Evolutionary conservation across 2,329 filamentous ascomycete species (phyloP).

Genomic region (Colletotrichum simmondsii): DNA sequence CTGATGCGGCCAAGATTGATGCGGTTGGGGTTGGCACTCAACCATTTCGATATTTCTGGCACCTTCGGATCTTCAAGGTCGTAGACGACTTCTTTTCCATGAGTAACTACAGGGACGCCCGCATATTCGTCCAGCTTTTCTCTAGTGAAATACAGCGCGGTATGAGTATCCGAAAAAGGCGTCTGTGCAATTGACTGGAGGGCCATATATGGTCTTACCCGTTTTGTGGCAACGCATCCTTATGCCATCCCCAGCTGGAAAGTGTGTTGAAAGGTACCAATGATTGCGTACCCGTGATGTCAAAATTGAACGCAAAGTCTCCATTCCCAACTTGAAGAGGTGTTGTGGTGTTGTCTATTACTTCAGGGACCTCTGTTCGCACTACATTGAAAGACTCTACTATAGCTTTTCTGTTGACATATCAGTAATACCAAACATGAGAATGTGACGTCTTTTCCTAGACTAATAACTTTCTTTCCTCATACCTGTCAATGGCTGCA

Average conservation of each 20-base stretch:
- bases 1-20: conserved; percentile 55
- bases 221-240: conserved; percentile 54
- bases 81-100: too few species aligned
- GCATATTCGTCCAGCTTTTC: too few species aligned
- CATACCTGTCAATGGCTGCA: neutral
- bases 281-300: conserved; percentile 55
- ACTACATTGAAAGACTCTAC: neutral
- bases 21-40: conserved; percentile 58
- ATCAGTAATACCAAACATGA: neutral
- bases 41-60: conserved; percentile 52
- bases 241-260: conserved; percentile 62
- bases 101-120: too few species aligned
- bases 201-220: conserved; percentile 19
- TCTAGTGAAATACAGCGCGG: too few species aligned
- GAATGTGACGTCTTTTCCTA: neutral
- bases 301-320: conserved; percentile 58
- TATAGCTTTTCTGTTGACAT: neutral
- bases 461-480: too few species aligned
- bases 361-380: too few species aligned
- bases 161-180: too few species aligned
- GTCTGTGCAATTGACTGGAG: too few species aligned
- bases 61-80: too few species aligned
- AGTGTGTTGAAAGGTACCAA: conserved; percentile 57
- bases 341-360: too few species aligned
- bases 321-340: conserved; percentile 60